Evolutionary conservation across 2,329 filamentous ascomycete genomes (phyloP).

Genomic region (Hymenoscyphus salicellus): DNA sequence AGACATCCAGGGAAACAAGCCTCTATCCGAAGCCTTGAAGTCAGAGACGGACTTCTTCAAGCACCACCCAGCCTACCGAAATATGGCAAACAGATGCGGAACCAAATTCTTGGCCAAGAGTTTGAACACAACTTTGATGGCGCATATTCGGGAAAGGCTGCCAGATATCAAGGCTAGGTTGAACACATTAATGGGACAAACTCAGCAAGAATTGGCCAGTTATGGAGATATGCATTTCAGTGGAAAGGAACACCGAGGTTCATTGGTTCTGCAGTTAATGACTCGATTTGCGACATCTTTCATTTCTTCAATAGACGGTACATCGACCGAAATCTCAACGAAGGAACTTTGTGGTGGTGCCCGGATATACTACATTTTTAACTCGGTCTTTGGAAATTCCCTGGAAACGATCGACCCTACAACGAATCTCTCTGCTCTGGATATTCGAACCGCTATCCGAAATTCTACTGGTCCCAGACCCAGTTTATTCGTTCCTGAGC

Average conservation of each 20-base stretch:
- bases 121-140: constrained; percentile 91
- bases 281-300: constrained; percentile 97
- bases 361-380: constrained; percentile 38
- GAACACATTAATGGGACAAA: constrained; percentile 99
- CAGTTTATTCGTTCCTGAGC: constrained; percentile 93
- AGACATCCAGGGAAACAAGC: constrained; percentile 93
- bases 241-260: constrained; percentile 93
- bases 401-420: constrained; percentile 95
- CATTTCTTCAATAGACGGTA: constrained; percentile 97
- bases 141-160: constrained; percentile 89
- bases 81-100: constrained; percentile 89
- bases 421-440: constrained; percentile 86
- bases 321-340: constrained; percentile 96
- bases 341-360: constrained; percentile 56
- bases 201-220: constrained; percentile 94
- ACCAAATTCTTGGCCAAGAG: constrained; percentile 94
- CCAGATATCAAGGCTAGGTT: constrained; percentile 97
- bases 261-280: constrained; percentile 94
- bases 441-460: constrained; percentile 94
- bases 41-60: constrained; percentile 93
- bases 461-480: constrained; percentile 96
- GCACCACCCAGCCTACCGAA: constrained; percentile 94
- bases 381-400: constrained; percentile 75
- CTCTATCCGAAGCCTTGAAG: constrained; percentile 86
- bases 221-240: constrained; percentile 98